Base-by-base conservation (phyloP, 768 basidiomycete genomes). In the Suillus subalutaceus region DNA sequence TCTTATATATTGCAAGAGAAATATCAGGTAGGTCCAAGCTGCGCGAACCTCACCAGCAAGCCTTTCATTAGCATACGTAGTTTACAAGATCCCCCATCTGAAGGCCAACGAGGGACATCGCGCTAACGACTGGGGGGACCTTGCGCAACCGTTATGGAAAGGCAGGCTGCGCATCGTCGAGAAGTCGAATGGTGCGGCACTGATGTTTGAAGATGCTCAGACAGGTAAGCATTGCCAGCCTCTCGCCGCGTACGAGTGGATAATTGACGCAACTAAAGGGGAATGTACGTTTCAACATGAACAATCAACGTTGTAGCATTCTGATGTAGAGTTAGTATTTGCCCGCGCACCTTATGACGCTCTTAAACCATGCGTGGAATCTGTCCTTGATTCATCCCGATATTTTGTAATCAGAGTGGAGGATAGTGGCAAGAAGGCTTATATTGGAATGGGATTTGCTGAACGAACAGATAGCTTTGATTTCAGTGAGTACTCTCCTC, bases 361-460 rank as follows among this genome's bases (percentile, higher is more conserved):
- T 18, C 79, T 85, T 53, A 88, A 88, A 65, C 93, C 94, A 6
- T 89, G 86, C 37, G 93, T 98, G n/a, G 96, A 98, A 70, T 91
- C 93, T n/a, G 95, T 96, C 18, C 83, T 97, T 35, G 96, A 98
- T 76, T 96, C 94, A 1, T 96, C 95, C 13, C 88, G 96, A 58
- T 98, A 98, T 75, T 98, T 98, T 74, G 96, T 97, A 18, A 82
- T 97, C 50, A 85, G 94, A 63, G 91, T 97, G 3, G 96, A 97
- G 75, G 95, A 96, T 71, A 83, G 82, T 18, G 94, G 94, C 26
- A 89, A 86, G 76, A 91, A 93, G 75, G 96, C 96, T 2, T 96
- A 94, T 73, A 94, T 98, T 65, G 96, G 96, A 6, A 90, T 97
- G 85, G 96, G 96, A 18, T 98, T 96, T 75, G 85, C 86, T 26